phyloP scores from a whole-genome alignment of 148 eudicot species.

The Rhododendron ferrugineum region DNA sequence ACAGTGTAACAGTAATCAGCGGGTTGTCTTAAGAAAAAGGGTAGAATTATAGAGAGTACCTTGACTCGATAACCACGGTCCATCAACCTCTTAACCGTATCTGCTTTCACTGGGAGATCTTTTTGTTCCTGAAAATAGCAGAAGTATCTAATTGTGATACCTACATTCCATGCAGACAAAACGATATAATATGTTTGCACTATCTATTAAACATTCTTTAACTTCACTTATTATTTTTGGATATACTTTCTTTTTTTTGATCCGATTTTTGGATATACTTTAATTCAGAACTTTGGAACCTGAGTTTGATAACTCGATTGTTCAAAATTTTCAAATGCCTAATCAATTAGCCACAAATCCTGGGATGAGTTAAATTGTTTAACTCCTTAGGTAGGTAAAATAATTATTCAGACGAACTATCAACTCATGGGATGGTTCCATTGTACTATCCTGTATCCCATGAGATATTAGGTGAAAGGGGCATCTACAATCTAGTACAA shows the following conservation, averaged over 20 bases:
- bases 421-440: neutral
- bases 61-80: slow-evolving; percentile 83
- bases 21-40: neutral
- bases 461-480: neutral
- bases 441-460: neutral
- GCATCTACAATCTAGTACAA: neutral
- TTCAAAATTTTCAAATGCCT: neutral
- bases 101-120: slow-evolving; percentile 74
- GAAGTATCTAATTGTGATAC: neutral
- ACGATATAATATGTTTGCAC: no score
- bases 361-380: neutral
- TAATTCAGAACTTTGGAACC: neutral
- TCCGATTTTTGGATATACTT: no score
- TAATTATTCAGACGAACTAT: neutral
- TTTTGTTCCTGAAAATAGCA: slow-evolving; percentile 67
- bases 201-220: no score
- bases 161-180: neutral
- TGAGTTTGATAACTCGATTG: neutral
- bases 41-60: slow-evolving; percentile 32
- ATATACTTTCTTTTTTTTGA: no score
- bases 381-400: neutral
- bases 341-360: neutral
- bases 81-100: slow-evolving; percentile 51
- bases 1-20: neutral
- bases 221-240: neutral